phyloP scores from a whole-genome alignment of 1,284 basidiomycete species.

The Apiotrichum akiyoshidainum region DNA sequence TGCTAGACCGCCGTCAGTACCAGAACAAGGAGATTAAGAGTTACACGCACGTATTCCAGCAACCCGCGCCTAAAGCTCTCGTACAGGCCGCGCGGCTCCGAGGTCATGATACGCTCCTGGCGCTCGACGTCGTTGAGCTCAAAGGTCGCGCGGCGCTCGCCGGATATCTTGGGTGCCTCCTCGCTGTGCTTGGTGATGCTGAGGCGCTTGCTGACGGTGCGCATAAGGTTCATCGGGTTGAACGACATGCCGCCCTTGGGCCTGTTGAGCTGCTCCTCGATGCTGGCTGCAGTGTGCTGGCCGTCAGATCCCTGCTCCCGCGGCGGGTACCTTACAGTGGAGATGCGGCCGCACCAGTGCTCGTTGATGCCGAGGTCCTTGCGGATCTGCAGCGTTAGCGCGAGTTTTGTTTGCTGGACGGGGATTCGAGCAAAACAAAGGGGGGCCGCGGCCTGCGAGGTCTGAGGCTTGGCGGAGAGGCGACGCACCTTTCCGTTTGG shows the following conservation, averaged over 20 bases:
- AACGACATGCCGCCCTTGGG: not conserved
- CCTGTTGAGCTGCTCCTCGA: not conserved
- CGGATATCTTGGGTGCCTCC: not conserved
- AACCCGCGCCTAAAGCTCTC: slow-evolving; percentile 45
- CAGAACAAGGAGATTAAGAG: not conserved
- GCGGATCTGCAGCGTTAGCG: slow-evolving; percentile 22
- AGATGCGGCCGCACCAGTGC: slow-evolving; percentile 38
- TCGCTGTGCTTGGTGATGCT: not conserved
- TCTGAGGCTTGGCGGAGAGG: no score
- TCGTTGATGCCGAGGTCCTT: slow-evolving; percentile 33
- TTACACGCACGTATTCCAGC: slow-evolving; percentile 38
- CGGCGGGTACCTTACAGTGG: not conserved
- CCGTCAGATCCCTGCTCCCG: not conserved
- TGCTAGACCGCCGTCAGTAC: slow-evolving; percentile 1
- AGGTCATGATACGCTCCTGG: slow-evolving; percentile 31
- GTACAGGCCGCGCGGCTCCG: slow-evolving; percentile 32
- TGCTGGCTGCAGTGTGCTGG: slow-evolving; percentile 8
- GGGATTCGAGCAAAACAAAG: no score
- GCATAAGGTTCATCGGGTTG: not conserved
- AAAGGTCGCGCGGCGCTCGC: slow-evolving; percentile 8
- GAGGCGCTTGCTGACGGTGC: slow-evolving; percentile 6
- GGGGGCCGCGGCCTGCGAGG: no score
- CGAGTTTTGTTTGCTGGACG: not conserved
- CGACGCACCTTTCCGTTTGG: slow-evolving; percentile 17
- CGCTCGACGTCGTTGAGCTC: slow-evolving; percentile 25